Percentiles rank a stretch among this genome's conserved stretches.
phyloP scores from a whole-genome alignment of 495 filamentous ascomycete genomes.

The Pseudevernia furfuracea region DNA sequence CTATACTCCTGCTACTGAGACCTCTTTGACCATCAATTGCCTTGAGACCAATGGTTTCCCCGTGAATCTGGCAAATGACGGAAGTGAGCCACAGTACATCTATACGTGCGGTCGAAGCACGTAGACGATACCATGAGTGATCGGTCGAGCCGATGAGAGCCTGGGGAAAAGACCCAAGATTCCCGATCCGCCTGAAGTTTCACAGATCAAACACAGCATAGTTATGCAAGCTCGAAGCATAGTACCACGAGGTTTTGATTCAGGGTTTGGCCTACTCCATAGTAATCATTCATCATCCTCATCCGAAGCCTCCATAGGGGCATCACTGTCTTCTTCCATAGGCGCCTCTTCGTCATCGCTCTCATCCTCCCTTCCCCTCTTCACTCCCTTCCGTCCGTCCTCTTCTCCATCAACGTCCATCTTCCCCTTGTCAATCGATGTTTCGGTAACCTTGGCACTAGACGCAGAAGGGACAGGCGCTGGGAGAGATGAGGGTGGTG shows the following conservation, averaged over 20 bases:
- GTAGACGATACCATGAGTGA: neutral
- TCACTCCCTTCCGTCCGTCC: constrained; percentile 40
- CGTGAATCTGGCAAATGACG: neutral
- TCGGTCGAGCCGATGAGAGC: neutral
- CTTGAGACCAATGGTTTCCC: neutral
- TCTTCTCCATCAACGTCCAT: constrained; percentile 4
- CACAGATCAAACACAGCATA: neutral
- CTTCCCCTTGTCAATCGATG: constrained; percentile 7
- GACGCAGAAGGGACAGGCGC: constrained; percentile 29
- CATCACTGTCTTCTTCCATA: constrained; percentile 63
- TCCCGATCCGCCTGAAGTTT: neutral
- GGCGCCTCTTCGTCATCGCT: constrained; percentile 58
- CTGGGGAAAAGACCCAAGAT: neutral
- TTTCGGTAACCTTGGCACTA: constrained; percentile 37
- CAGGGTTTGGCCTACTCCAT: neutral
- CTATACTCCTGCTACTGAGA: neutral
- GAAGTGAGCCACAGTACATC: neutral
- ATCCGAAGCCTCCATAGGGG: constrained; percentile 49
- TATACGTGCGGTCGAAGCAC: neutral
- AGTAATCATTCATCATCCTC: constrained; percentile 36
- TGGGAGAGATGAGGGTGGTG: constrained; percentile 46
- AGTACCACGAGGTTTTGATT: neutral
- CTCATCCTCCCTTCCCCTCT: constrained; percentile 67
- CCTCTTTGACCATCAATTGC: neutral
- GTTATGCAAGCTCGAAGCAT: constrained; percentile 5